A percentile compares a stretch with the other conserved stretches of the same genome.
Evolutionary conservation across 768 basidiomycete genomes (phyloP).

Genomic region (Termitomyces eurrhizus): DNA sequence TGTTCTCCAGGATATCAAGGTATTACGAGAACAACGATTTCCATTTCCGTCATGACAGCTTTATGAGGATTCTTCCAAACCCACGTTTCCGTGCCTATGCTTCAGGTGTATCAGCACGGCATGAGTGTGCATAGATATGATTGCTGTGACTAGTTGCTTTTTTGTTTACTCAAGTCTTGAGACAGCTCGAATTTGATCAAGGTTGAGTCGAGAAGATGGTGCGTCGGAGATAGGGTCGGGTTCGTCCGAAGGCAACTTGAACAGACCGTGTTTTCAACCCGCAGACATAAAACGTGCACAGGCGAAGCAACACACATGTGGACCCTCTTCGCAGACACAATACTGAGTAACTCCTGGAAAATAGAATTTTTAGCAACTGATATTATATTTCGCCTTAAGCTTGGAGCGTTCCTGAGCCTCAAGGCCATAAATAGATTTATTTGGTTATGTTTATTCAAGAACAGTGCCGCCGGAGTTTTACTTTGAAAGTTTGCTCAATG

Average conservation of each 20-base stretch:
- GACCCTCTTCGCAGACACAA: too few relatives aligned
- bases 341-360: too few relatives aligned
- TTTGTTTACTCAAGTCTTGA: too few relatives aligned
- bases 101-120: background rate
- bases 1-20: background rate
- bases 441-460: background rate
- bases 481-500: constrained; percentile 6
- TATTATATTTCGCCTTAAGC: too few relatives aligned
- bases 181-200: background rate
- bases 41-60: constrained; percentile 1
- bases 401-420: too few relatives aligned
- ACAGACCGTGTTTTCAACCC: too few relatives aligned
- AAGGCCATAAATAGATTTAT: background rate
- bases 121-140: background rate
- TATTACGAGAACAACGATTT: background rate
- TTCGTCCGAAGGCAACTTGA: too few relatives aligned
- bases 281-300: too few relatives aligned
- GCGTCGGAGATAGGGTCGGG: too few relatives aligned
- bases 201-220: background rate
- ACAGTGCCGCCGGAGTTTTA: background rate
- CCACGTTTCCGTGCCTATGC: background rate
- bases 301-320: too few relatives aligned
- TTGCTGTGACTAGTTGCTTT: background rate
- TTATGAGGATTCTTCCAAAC: background rate
- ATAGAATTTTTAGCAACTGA: too few relatives aligned